These are phyloP conservation scores for Allium sativum DNA, from an alignment of 106 monocot species.

Conservation along the genomic window DNA sequence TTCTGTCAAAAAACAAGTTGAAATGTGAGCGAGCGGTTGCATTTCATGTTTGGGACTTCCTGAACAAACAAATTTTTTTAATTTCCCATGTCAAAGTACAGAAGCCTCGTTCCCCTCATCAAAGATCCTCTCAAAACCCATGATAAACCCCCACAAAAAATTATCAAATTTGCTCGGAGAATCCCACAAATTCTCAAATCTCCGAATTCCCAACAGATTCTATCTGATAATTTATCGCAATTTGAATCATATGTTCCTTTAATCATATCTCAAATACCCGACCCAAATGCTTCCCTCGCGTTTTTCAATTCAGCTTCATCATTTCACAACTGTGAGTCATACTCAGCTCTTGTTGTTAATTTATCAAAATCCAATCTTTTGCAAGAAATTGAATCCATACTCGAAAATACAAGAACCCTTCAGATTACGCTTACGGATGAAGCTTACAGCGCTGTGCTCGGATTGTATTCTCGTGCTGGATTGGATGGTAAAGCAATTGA, in stretches of 20 bases:
- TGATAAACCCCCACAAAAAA: constrained; percentile 10
- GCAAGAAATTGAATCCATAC: constrained; percentile 26
- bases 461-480: constrained; percentile 34
- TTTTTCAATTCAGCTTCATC: constrained; percentile 24
- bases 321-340: constrained; percentile 16
- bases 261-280: constrained; percentile 31
- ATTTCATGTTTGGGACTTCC: too few species aligned
- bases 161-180: constrained; percentile 22
- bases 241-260: constrained; percentile 3
- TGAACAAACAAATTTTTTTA: too few species aligned
- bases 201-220: constrained; percentile 1
- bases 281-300: constrained; percentile 47
- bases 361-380: constrained; percentile 32
- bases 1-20: too few species aligned
- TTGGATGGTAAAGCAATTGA: constrained; percentile 32
- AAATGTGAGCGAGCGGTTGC: too few species aligned
- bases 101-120: constrained; percentile 6
- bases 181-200: constrained; percentile 7
- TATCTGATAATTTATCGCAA: neutral
- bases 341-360: constrained; percentile 42
- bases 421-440: constrained; percentile 28
- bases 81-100: constrained; percentile 15
- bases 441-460: constrained; percentile 32
- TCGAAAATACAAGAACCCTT: constrained; percentile 35
- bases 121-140: constrained; percentile 12